Base-by-base conservation (phyloP, 2,329 filamentous ascomycete genomes). In the Periconia macrospinosa region DNA sequence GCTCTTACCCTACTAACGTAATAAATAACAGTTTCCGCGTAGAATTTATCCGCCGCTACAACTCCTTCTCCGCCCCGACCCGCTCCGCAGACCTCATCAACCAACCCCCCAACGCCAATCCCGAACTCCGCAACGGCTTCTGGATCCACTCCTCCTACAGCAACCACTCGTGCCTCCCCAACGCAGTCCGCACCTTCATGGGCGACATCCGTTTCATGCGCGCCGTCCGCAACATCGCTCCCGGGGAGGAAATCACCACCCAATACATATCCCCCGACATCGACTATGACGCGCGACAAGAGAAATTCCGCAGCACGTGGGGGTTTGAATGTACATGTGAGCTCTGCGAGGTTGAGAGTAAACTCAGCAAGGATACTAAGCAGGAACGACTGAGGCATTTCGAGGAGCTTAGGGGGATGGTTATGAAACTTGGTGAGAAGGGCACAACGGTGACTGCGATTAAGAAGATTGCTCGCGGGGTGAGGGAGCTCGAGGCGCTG, bases 81-180 rank as follows among this genome's bases (percentile, higher is more conserved):
- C 59, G 59, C 20, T 63, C 61, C 11, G 35, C 58, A 2, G 59
- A 63, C 30, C 47, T 65, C 8, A 45, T 66, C 14, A 49, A 47
- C 7, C 47, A 55, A 19, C 52, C 50, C 9, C 56, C 54, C 19
- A 57, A 57, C 40, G 40, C 53, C 6, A 57, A 59, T 35, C 55
- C 57, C 0, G 54, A 61, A 30, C 47, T 66, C 1, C 57, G 61
- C 10, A 65, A 63, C 45, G 76, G 77, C 6, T 62, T 79, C 49
- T 79, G 76, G 76, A 62, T 71, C 5, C 62, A 70, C 17, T 70
- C 74, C 1, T 71, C 76, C 0, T 77, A 75, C 53, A 67, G 75
- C 50, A 79, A 79, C 30, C 77, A 79, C 54, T 74, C 74, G 0
- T 79, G 77, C 53, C 43, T 75, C 0, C 56, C 73, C 2, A 79